Base-by-base conservation (phyloP, 495 filamentous ascomycete genomes). In the Penicillium desertorum region DNA sequence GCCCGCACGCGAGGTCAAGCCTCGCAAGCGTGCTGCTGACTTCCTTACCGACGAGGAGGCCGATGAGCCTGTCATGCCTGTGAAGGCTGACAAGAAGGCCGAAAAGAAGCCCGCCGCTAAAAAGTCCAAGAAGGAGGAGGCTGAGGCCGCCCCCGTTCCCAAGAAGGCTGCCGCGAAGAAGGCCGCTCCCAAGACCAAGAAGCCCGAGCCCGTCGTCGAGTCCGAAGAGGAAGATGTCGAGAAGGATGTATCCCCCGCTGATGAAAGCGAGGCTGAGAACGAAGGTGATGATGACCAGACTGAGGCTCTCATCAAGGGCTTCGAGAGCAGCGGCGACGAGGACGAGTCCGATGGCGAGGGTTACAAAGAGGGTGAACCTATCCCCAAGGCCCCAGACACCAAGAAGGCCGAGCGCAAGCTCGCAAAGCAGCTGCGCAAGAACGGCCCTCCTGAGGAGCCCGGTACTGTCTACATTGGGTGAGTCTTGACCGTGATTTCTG, bases 401-500 rank as follows among this genome's bases (percentile, higher is more conserved):
- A 84, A 87, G 71, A 81, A 86, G 61, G 73, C 83, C n/a, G 81
- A 86, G 71, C 73, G 81, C 55, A 77, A 82, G 60, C 76, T 79
- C 46, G 72, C 79, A 53, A 82, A 82, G 68, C 73, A 79, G 58
- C 73, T 74, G 49, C 78, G 79, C 58, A 71, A 64, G 34, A 61
- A 71, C 51, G 70, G 66, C 14, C 60, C 63, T 20, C 58, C 66
- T 5, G 79, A 79, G 27, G 84, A 83, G 45, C 88, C 88, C 1
- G 91, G 92, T 25, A 86, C 93, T 39, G 79, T 97, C 64, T 97
- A 96, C 72, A 77, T 98, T 64, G 92, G 82, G 82, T 84, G 61
- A 68, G 77, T 66, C 25, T 51, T 2, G 5, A 8, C 20, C 3
- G 11, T 25, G 20, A 29, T n/a, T 29, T 5, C 8, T 42, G 27